Percentiles rank a stretch among this genome's conserved stretches.
Conservation (phyloP, 495 filamentous ascomycete species). For the Hyaloscypha variabilis region DNA sequence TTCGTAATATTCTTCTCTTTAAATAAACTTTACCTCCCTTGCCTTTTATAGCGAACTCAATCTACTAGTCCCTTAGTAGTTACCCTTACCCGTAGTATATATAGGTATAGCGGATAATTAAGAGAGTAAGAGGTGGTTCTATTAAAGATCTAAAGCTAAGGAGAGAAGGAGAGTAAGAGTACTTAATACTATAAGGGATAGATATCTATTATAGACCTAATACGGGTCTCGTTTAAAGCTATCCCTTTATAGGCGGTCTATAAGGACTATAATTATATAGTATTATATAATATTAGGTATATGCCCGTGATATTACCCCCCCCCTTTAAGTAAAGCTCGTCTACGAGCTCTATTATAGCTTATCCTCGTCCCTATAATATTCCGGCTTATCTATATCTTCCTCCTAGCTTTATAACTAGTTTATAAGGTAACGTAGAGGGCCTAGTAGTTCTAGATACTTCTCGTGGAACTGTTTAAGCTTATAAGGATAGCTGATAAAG, state of each 20-base stretch:
- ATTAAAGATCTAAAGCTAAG: neutral
- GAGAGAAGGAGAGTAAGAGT: neutral
- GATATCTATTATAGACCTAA: neutral
- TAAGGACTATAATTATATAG: neutral
- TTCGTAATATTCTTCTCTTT: no score
- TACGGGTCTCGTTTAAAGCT: neutral
- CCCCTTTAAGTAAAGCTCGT: neutral
- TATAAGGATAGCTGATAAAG: neutral
- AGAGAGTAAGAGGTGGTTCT: no score
- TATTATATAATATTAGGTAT: neutral
- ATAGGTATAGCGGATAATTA: no score
- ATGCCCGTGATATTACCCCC: neutral
- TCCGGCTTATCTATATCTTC: neutral
- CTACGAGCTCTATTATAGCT: neutral
- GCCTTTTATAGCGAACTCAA: no score
- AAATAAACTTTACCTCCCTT: no score
- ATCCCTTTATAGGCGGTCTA: neutral
- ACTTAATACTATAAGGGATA: neutral
- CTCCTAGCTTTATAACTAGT: neutral
- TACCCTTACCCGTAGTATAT: no score
- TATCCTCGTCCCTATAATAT: no score
- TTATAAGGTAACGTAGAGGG: neutral
- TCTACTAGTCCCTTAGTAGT: no score
- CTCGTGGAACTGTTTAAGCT: neutral
- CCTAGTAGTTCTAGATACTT: neutral